Percentiles rank a stretch among this genome's conserved stretches.
Evolutionary conservation across 257 asterid genomes (phyloP).

Genomic region (Verbena officinalis): DNA sequence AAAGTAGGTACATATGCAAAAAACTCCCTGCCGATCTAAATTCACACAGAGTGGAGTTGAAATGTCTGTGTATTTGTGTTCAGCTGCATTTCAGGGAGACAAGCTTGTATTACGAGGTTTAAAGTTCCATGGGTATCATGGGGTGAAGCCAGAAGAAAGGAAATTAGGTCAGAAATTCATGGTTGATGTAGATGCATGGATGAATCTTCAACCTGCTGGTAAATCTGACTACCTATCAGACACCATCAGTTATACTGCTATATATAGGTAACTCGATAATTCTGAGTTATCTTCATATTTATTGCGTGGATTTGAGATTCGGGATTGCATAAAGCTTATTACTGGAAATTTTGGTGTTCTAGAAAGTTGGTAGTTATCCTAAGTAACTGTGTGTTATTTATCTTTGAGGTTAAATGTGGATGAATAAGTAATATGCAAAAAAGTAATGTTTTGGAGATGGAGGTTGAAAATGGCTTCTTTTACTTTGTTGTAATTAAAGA

Average conservation of each 20-base stretch:
- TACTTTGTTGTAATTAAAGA: neutral
- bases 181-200: conserved; percentile 92
- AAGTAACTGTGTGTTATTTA: neutral
- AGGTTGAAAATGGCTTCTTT: neutral
- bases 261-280: conserved; percentile 56
- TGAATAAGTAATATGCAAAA: neutral
- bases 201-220: conserved; percentile 82
- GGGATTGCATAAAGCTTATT: neutral
- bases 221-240: conserved; percentile 67
- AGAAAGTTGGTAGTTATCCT: too few relatives aligned
- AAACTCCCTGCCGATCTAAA: neutral
- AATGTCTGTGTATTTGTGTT: neutral
- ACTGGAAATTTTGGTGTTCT: too few relatives aligned
- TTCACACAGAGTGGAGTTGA: neutral
- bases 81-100: conserved; percentile 53
- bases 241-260: conserved; percentile 80
- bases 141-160: conserved; percentile 85
- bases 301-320: conserved; percentile 6
- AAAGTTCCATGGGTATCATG: conserved; percentile 91
- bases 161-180: conserved; percentile 84
- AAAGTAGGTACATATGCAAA: neutral
- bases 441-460: neutral
- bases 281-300: neutral
- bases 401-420: neutral
- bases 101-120: conserved; percentile 88